Evolutionary conservation across 2,329 filamentous ascomycete species (phyloP).

Genomic region (Alternaria metachromatica): DNA sequence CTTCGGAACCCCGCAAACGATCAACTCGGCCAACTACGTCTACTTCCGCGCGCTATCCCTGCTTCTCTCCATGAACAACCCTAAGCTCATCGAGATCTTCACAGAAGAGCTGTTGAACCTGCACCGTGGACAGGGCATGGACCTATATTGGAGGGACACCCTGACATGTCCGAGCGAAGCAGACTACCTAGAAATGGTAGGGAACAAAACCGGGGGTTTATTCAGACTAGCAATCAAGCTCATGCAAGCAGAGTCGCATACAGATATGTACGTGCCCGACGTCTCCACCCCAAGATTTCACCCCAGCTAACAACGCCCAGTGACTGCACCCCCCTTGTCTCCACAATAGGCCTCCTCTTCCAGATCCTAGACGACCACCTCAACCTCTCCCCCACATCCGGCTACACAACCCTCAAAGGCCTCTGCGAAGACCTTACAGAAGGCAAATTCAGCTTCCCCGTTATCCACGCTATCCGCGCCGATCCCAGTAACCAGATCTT

Average conservation of each 20-base stretch:
- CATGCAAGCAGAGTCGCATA: constrained; percentile 77
- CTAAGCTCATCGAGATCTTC: constrained; percentile 72
- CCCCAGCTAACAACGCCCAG: constrained; percentile 32
- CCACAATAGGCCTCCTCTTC: constrained; percentile 83
- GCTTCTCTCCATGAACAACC: constrained; percentile 73
- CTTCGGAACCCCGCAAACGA: constrained; percentile 85
- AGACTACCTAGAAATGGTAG: constrained; percentile 93
- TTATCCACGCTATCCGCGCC: constrained; percentile 89
- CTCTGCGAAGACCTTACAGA: constrained; percentile 95
- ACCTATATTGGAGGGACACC: constrained; percentile 87
- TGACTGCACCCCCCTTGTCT: constrained; percentile 84
- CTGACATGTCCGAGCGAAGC: constrained; percentile 84
- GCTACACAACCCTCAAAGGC: constrained; percentile 87
- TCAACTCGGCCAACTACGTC: constrained; percentile 89
- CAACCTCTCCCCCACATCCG: constrained; percentile 67
- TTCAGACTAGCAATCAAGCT: constrained; percentile 86
- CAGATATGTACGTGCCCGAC: constrained; percentile 44
- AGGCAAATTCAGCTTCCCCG: constrained; percentile 94
- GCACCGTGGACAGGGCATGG: constrained; percentile 88
- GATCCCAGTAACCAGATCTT: constrained; percentile 78
- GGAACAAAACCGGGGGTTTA: constrained; percentile 87
- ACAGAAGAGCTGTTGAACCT: constrained; percentile 84
- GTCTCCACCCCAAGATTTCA: not conserved
- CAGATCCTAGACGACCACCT: constrained; percentile 94
- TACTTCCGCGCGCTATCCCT: constrained; percentile 83